These are phyloP conservation scores for Colletotrichum tofieldiae DNA, from an alignment of 2,329 filamentous ascomycete genomes.

Conservation along the genomic window DNA sequence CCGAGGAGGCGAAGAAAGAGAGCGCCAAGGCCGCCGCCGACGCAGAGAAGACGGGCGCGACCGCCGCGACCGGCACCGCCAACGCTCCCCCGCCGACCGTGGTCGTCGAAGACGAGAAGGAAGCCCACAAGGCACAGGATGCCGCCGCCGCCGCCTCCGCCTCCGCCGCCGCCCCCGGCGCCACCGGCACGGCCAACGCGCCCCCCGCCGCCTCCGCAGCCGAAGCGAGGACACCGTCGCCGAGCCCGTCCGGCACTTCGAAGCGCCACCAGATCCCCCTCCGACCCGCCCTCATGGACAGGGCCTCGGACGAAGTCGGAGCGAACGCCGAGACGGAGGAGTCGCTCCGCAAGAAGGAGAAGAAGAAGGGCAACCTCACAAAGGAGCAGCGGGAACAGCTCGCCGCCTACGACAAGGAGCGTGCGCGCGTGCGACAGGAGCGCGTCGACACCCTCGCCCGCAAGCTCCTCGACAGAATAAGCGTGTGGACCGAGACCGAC, in stretches of 20 bases:
- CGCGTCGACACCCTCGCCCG: slow-evolving; percentile 86
- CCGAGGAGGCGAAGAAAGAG: slow-evolving; percentile 70
- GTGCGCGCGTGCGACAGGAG: slow-evolving; percentile 87
- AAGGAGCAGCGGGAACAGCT: slow-evolving; percentile 97
- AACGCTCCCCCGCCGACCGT: slow-evolving; percentile 54
- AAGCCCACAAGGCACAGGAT: slow-evolving; percentile 35
- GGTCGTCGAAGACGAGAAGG: slow-evolving; percentile 59
- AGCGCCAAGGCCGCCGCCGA: slow-evolving; percentile 63
- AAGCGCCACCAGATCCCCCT: slow-evolving; percentile 75
- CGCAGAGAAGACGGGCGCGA: slow-evolving; percentile 48
- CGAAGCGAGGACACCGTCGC: slow-evolving; percentile 55
- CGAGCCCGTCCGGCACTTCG: slow-evolving; percentile 56
- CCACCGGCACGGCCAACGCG: slow-evolving; percentile 39
- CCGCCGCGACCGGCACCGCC: slow-evolving; percentile 46
- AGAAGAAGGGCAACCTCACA: slow-evolving; percentile 88
- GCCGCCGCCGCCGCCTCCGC: slow-evolving; percentile 40
- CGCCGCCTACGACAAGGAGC: slow-evolving; percentile 89
- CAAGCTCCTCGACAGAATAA: slow-evolving; percentile 91
- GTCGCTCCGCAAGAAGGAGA: slow-evolving; percentile 68
- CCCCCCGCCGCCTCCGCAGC: slow-evolving; percentile 50
- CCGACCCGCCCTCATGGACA: slow-evolving; percentile 90
- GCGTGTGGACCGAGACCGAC: slow-evolving; percentile 97
- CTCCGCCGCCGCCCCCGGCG: slow-evolving; percentile 43
- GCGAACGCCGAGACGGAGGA: slow-evolving; percentile 78
- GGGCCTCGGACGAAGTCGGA: slow-evolving; percentile 80